Evolutionary conservation across 164 flowering plant species (phyloP), one percentile per base, ranked within the genome.

Genomic region (Macadamia tetraphylla): DNA sequence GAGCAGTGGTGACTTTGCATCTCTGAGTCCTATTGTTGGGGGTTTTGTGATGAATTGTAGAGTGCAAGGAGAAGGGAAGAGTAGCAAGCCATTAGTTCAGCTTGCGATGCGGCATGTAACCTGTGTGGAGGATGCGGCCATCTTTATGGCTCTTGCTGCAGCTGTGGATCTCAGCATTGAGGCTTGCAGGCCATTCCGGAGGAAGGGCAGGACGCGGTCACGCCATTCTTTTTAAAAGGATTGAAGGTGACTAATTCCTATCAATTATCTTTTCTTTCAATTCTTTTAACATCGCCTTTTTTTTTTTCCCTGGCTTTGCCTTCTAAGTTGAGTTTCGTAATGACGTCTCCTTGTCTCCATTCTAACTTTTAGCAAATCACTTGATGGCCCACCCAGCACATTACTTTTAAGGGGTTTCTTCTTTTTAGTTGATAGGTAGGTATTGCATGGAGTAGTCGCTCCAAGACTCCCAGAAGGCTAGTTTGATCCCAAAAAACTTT

Each of bases 141-240:
- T 90, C 62, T 92, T 90, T 73, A 86, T 92, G 97, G 97, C 97
- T 6, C 92, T 92, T 66, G 96, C 97, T 17, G 96, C 94, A 0
- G 97, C 96, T 1, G 96, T 92, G 13, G 94, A 92, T 77, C 92
- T 92, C 52, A 92, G 96, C 76, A 85, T 90, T n/a, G 90, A 84
- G 62, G 97, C 96, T 1, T 92, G 97, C 67, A 81, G 78, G 77
- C 94, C 92, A 3, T 92, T 92, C 66, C 77, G 85, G 6, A 82
- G 90, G 72, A 84, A 59, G 85, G 46, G 81, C 11, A 71, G 77
- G 71, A 80, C 76, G 74, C 80, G 82, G 23, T 75, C 58, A 49
- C 83, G 76, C 58, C 81, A 85, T 75, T 74, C 82, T 62, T 67
- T 70, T 46, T 68, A 23, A 67, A 57, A 43, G 18, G 31, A 63